Conservation (phyloP, 495 filamentous ascomycete species). For the Cetradonia linearis region DNA sequence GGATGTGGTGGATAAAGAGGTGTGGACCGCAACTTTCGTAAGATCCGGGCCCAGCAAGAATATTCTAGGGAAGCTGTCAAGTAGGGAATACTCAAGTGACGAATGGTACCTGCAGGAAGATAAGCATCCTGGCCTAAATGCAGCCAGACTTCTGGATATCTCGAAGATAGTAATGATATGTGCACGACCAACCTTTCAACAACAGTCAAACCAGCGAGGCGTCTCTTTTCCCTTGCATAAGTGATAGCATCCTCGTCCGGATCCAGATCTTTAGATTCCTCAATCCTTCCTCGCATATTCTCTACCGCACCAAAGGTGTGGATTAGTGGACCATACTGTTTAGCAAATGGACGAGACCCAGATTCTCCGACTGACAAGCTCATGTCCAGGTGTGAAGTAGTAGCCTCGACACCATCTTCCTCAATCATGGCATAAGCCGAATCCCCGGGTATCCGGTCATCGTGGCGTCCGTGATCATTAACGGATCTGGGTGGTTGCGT, state of each 20-base stretch:
- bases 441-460: slow-evolving; percentile 29
- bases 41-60: slow-evolving; percentile 39
- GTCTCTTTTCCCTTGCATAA: slow-evolving; percentile 27
- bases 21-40: slow-evolving; percentile 44
- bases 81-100: slow-evolving; percentile 57
- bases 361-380: slow-evolving; percentile 44
- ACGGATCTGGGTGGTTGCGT: slow-evolving; percentile 18
- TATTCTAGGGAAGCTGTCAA: slow-evolving; percentile 71
- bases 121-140: slow-evolving; percentile 1
- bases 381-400: slow-evolving; percentile 41
- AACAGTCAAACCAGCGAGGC: slow-evolving; percentile 39
- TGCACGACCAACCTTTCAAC: slow-evolving; percentile 46
- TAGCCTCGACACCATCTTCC: slow-evolving; percentile 27
- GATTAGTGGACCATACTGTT: slow-evolving; percentile 28
- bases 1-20: slow-evolving; percentile 64
- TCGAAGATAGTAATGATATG: background rate
- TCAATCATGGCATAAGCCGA: slow-evolving; percentile 10
- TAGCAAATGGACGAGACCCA: slow-evolving; percentile 17
- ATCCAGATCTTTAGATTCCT: slow-evolving; percentile 22
- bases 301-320: slow-evolving; percentile 58
- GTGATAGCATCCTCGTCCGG: slow-evolving; percentile 28
- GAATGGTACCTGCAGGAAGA: slow-evolving; percentile 44
- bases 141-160: background rate
- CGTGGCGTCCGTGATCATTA: slow-evolving; percentile 17
- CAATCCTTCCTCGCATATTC: slow-evolving; percentile 30